Conservation (phyloP, 169 alveolate species). For the Theileria equi region DNA sequence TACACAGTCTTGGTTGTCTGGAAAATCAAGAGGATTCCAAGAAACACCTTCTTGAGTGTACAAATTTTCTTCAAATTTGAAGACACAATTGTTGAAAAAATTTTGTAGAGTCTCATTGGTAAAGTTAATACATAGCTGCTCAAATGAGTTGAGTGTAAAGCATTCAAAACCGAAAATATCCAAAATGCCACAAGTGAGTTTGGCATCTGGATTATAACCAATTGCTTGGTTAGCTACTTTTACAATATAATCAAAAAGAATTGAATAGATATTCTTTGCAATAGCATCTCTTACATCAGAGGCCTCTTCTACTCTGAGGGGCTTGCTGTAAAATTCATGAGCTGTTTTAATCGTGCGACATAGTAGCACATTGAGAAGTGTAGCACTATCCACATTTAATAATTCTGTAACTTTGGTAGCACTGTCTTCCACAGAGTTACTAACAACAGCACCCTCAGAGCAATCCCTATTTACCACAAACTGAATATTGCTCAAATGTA, state of each 20-base stretch:
- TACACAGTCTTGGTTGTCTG: constrained; percentile 93
- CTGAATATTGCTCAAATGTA: constrained; percentile 86
- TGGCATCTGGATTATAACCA: constrained; percentile 63
- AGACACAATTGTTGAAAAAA: constrained; percentile 92
- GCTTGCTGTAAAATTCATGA: constrained; percentile 77
- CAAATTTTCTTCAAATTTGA: constrained; percentile 90
- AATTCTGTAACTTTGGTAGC: constrained; percentile 63
- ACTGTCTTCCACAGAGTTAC: constrained; percentile 60
- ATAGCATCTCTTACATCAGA: constrained; percentile 90
- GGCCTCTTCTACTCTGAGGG: constrained; percentile 78
- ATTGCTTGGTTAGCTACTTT: constrained; percentile 89
- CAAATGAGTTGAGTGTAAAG: constrained; percentile 91
- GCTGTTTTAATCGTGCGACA: constrained; percentile 73
- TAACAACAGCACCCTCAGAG: constrained; percentile 68
- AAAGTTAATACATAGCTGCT: constrained; percentile 95
- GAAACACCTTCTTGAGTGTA: constrained; percentile 88
- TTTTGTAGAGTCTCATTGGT: constrained; percentile 95
- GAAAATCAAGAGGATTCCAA: constrained; percentile 94
- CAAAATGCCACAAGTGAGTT: constrained; percentile 86
- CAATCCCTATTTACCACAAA: constrained; percentile 72
- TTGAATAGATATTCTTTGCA: constrained; percentile 94
- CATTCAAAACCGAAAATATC: constrained; percentile 98
- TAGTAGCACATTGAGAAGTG: constrained; percentile 67
- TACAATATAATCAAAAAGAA: constrained; percentile 92
- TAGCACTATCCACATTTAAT: constrained; percentile 65